Base-by-base conservation (phyloP, 2,329 filamentous ascomycete species). In the Fusarium sp. region DNA sequence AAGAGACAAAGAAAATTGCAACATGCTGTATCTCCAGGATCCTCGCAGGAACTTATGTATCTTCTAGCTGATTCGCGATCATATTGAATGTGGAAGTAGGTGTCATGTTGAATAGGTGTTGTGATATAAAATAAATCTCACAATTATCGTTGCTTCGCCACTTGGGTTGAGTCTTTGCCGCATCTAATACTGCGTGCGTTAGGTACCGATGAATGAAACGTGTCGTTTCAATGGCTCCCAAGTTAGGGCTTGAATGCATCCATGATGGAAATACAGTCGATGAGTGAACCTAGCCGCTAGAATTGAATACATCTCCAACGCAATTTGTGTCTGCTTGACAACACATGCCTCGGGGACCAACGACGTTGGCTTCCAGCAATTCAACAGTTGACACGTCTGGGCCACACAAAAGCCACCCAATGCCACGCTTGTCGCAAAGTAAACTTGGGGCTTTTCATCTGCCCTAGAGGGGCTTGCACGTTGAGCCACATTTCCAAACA, bases 341-440 rank as follows among this genome's bases (percentile, higher is more conserved):
- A 26, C 23, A n/a, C 34, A 40, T n/a, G 20, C 8, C 15, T 23
- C 15, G 6, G 20, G 20, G 31, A 36, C 23, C 33, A 28, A 51
- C 34, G 23, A n/a, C 23, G n/a, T 37, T 8, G 16, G 16, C 23
- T 26, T 51, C 16, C 34, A 51, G 23, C 47, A 51, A 51, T 40
- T 40, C 47, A 51, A 51, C 20, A 51, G 26, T 16, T 30, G 47
- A 51, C 47, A 51, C 47, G 47, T 40, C 18, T 28, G 26, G 34
- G 6, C 47, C 12, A 12, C 13, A 11, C 6, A 8, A 30, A 41
- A 40, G 38, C 33, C 8, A 31, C 37, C 12, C 16, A n/a, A 46
- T 36, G 15, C 9, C 15, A 12, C 20, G 23, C 15, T 33, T 34
- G 36, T 62, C 20, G n/a, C 15, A 62, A 28, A 12, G 28, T 12